phyloP scores from a whole-genome alignment of 2,329 filamentous ascomycete genomes.

The Phyllosticta citribraziliensis region DNA sequence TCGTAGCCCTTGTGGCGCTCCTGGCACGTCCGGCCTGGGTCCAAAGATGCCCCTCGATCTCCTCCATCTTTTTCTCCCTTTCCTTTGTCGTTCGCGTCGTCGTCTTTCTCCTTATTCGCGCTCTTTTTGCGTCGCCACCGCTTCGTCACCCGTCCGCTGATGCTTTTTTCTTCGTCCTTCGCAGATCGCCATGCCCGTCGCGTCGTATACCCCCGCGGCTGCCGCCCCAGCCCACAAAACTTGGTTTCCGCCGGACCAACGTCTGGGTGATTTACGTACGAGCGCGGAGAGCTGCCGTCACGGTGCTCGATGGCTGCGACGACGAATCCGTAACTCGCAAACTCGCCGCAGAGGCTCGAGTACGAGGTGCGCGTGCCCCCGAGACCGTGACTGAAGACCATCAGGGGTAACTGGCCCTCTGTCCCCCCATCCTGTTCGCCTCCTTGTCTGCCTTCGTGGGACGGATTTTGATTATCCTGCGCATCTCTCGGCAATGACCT shows the following conservation, averaged over 20 bases:
- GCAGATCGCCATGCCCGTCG: neutral
- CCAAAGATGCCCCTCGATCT: conserved; percentile 20
- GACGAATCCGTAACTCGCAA: conserved; percentile 57
- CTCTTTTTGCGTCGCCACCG: neutral
- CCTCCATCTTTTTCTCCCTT: neutral
- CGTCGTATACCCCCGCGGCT: neutral
- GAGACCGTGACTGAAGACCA: conserved; percentile 58
- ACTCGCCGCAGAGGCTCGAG: conserved; percentile 53
- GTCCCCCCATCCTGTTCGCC: conserved; percentile 24
- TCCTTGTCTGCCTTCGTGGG: conserved; percentile 15
- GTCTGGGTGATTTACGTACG: conserved; percentile 48
- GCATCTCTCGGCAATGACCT: conserved; percentile 41
- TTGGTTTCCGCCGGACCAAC: conserved; percentile 16
- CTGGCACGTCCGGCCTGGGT: conserved; percentile 28
- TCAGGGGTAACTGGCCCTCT: conserved; percentile 44
- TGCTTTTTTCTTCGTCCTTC: neutral
- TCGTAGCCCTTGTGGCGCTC: conserved; percentile 35
- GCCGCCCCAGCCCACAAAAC: neutral
- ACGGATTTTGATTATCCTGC: conserved; percentile 22
- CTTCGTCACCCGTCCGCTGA: neutral
- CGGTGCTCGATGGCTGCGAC: conserved; percentile 56
- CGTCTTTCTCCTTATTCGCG: neutral
- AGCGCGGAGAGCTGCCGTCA: conserved; percentile 53
- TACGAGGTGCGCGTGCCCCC: conserved; percentile 55
- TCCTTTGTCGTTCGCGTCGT: too few species aligned